Evolutionary conservation across 495 filamentous ascomycete species (phyloP), one percentile per base, ranked within the genome.

Genomic region (Trichoderma erinaceum): DNA sequence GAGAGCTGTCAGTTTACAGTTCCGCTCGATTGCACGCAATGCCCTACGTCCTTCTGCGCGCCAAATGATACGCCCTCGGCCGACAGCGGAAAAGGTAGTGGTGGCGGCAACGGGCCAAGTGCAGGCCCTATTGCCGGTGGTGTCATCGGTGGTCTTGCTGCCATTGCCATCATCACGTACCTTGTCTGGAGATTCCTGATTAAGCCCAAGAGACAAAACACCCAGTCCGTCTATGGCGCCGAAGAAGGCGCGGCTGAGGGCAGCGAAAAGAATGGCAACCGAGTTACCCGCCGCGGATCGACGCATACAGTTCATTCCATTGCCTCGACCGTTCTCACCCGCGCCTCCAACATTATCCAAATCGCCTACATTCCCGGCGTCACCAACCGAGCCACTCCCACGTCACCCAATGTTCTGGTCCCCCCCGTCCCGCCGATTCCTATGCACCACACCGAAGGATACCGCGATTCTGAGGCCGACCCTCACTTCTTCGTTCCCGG

Each of bases 331-430:
- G 92, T 97, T 66, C 87, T 97, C 67, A 98, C 95, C 7, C 89
- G 95, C 63, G 95, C 95, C 58, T 97, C 94, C 69, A 98, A 99
- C 79, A 92, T 99, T 75, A 99, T 99, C 69, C 95, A 98, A 79
- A 99, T 99, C 76, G 95, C 96, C 58, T 99, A 97, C 77, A 97
- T 99, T 71, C 95, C 95, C 64, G 95, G 95, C 61, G 93, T 98
- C 74, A 98, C 93, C 67, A 97, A 97, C 78, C 86, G 95, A 63
- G 92, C 93, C 4, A 87, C 89, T 2, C 90, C 91, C 12, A 86
- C 90, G 38, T 92, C 91, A 1, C 92, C 92, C 11, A 89, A 88
- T 43, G 80, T 92, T n/a, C 84, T 96, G 43, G 88, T 96, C 21
- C 93, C 92, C 32, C 95, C 95, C 0, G 92, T 99, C 15, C 95